Percentiles rank a stretch among this genome's conserved stretches.
These are phyloP conservation scores for Pythium vanterpoolii DNA, from an alignment of 352 stramenopile species.

Conservation along the genomic window DNA sequence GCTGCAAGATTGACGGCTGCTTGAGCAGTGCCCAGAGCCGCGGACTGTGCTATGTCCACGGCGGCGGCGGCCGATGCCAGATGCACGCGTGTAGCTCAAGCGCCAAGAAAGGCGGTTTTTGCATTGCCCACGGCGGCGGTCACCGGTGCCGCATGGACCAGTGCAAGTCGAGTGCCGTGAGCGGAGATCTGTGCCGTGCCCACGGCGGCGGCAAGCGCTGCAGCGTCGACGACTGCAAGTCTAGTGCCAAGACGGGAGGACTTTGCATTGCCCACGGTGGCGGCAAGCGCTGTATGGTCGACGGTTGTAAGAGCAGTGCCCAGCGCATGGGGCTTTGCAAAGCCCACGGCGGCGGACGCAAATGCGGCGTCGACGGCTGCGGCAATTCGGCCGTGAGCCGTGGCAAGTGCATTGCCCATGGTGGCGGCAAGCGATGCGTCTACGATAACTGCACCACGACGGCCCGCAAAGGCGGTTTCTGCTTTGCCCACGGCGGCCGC, in stretches of 20 bases:
- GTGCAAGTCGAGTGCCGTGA: constrained; percentile 80
- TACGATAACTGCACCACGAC: constrained; percentile 73
- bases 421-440: constrained; percentile 77
- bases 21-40: constrained; percentile 79
- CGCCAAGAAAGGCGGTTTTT: constrained; percentile 84
- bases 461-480: constrained; percentile 74
- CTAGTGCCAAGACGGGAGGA: constrained; percentile 74
- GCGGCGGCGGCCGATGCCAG: constrained; percentile 75
- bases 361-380: constrained; percentile 63
- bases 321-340: constrained; percentile 84
- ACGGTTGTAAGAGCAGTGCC: constrained; percentile 66
- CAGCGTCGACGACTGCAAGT: constrained; percentile 69
- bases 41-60: constrained; percentile 82
- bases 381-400: constrained; percentile 79
- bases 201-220: constrained; percentile 86
- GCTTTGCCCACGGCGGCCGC: constrained; percentile 76
- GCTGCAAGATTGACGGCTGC: constrained; percentile 77
- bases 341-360: constrained; percentile 76
- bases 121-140: constrained; percentile 79
- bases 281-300: constrained; percentile 59
- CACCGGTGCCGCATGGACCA: constrained; percentile 69
- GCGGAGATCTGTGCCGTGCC: constrained; percentile 72
- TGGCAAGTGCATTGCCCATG: constrained; percentile 81
- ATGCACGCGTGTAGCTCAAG: constrained; percentile 66
- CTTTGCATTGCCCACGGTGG: constrained; percentile 56